A percentile compares a stretch with the other conserved stretches of the same genome.
These are phyloP conservation scores for Pyricularia sp. DNA, from an alignment of 2,329 filamentous ascomycete genomes.

Conservation along the genomic window DNA sequence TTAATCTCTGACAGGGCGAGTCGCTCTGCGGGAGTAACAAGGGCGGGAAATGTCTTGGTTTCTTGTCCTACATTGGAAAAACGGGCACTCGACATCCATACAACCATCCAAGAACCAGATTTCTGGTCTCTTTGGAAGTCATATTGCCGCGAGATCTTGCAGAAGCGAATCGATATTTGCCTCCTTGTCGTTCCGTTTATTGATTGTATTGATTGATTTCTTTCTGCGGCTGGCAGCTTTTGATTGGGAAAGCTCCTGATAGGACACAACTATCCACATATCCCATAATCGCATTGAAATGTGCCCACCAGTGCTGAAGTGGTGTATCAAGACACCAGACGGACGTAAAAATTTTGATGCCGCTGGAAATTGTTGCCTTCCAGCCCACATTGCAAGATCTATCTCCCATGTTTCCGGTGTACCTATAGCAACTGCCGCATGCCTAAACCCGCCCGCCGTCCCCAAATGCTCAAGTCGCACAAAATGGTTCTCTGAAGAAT, in stretches of 20 bases:
- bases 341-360: too few species aligned
- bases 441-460: too few species aligned
- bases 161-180: constrained; percentile 4
- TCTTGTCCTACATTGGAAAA: neutral
- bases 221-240: neutral
- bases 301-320: too few species aligned
- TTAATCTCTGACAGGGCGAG: neutral
- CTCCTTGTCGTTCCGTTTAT: neutral
- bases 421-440: too few species aligned
- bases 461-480: too few species aligned
- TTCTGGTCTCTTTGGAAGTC: neutral
- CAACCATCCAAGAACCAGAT: neutral
- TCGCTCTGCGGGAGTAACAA: neutral
- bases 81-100: neutral
- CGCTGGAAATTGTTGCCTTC: too few species aligned
- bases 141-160: constrained; percentile 3
- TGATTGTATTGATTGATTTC: neutral
- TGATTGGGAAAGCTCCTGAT: neutral
- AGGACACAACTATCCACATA: too few species aligned
- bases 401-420: too few species aligned
- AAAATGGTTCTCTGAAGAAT: too few species aligned
- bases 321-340: too few species aligned
- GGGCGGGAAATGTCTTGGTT: neutral
- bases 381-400: too few species aligned
- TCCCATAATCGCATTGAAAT: too few species aligned